Evolutionary conservation across 2,329 filamentous ascomycete species (phyloP).

Genomic region (Xylaria polymorpha): DNA sequence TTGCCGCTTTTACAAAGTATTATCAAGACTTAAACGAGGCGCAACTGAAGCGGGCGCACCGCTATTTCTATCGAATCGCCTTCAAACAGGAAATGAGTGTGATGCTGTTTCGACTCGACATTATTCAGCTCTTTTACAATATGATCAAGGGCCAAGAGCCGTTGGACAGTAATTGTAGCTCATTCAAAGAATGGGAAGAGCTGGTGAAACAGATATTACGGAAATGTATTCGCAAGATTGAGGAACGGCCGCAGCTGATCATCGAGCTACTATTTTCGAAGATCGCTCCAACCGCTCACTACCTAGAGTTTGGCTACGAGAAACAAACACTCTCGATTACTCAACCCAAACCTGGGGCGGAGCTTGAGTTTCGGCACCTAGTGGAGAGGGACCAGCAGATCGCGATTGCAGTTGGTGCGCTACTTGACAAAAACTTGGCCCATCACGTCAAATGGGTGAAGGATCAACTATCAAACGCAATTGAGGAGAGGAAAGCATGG

Average conservation of each 20-base stretch:
- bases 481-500: constrained; percentile 81
- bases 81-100: constrained; percentile 95
- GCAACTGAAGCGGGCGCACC: constrained; percentile 91
- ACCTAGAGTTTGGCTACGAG: constrained; percentile 90
- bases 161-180: constrained; percentile 72
- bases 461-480: constrained; percentile 73
- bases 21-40: constrained; percentile 82
- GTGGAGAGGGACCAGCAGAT: constrained; percentile 78
- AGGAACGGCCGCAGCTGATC: constrained; percentile 85
- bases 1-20: constrained; percentile 80
- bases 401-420: constrained; percentile 79
- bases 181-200: constrained; percentile 91
- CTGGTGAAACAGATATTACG: constrained; percentile 85
- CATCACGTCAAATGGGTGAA: constrained; percentile 87
- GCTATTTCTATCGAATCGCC: constrained; percentile 91
- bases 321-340: constrained; percentile 73
- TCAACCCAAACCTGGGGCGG: constrained; percentile 77
- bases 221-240: constrained; percentile 83
- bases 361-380: constrained; percentile 82
- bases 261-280: constrained; percentile 97
- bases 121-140: constrained; percentile 85
- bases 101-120: constrained; percentile 90
- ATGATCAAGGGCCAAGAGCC: constrained; percentile 91
- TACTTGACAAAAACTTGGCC: constrained; percentile 82
- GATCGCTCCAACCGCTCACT: constrained; percentile 82